A percentile compares a stretch with the other conserved stretches of the same genome.
Conservation (phyloP, 2,329 filamentous ascomycete genomes). For the Cryoendolithus antarcticus region DNA sequence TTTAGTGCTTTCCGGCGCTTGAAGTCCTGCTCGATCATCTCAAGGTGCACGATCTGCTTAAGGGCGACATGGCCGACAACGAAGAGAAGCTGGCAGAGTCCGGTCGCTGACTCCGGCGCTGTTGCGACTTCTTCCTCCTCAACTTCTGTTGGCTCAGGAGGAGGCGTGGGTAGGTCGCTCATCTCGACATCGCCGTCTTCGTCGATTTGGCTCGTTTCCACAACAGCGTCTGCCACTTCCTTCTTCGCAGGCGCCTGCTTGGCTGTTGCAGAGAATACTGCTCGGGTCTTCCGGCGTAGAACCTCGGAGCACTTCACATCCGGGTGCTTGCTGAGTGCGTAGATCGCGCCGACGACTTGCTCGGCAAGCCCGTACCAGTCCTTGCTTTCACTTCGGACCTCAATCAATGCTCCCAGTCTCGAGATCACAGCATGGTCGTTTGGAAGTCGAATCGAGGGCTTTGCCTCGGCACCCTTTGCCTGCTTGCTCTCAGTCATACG, state of each 20-base stretch:
- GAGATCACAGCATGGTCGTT: conserved; percentile 84
- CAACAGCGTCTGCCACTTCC: conserved; percentile 16
- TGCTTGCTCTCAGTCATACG: conserved; percentile 79
- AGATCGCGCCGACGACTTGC: conserved; percentile 91
- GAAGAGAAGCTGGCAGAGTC: conserved; percentile 82
- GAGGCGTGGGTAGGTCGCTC: conserved; percentile 21
- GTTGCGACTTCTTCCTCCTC: conserved; percentile 8
- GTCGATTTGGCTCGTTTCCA: conserved; percentile 18
- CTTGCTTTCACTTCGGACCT: conserved; percentile 77
- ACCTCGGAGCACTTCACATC: conserved; percentile 88
- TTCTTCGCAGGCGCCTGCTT: conserved; percentile 26
- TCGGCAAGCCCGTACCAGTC: conserved; percentile 92
- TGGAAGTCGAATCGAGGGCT: conserved; percentile 59
- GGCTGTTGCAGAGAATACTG: conserved; percentile 52
- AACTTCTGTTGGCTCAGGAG: conserved; percentile 11
- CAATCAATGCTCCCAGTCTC: conserved; percentile 70
- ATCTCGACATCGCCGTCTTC: conserved; percentile 26
- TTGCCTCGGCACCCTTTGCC: conserved; percentile 56
- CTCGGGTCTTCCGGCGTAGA: conserved; percentile 70
- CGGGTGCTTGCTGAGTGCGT: conserved; percentile 83
- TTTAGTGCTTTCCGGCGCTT: conserved; percentile 90
- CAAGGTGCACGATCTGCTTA: conserved; percentile 96
- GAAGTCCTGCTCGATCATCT: conserved; percentile 95
- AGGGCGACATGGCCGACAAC: conserved; percentile 94
- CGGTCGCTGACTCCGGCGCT: conserved; percentile 40